Evolutionary conservation across 371 early-diverging fungal genomes (phyloP), one percentile per base, ranked within the genome.

Genomic region (Circinella minor): DNA sequence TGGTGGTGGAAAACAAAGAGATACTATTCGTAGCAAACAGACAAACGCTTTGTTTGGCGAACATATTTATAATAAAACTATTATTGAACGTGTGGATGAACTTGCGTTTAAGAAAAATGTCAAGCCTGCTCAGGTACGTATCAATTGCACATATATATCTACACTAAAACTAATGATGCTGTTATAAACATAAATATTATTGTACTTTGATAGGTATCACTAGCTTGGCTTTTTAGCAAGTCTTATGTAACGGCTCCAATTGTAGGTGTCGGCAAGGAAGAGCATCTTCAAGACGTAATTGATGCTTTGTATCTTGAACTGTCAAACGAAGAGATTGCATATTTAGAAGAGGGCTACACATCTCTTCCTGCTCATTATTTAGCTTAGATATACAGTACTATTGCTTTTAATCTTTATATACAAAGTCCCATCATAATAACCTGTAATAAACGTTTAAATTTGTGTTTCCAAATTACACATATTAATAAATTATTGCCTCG

Each of bases 141-240:
- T 15, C 8, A 10, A n/a, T 15, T 47, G 15, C 15, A 47, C 47
- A 47, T 47, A 1, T 11, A 11, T 47, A 47, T 47, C 15, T 47
- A 47, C 15, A 9, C 3, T 47, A 3, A 27, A 27, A 27, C 27
- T 47, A 11, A 15, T 3, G 47, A 47, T 47, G 15, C 47, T 11
- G 15, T 47, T 11, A 15, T 15, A 15, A 47, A 47, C 47, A 47
- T 47, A 1, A 27, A 38, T 27, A 39, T n/a, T 4, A 0, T 61
- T 61, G 10, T 36, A 17, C 10, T 27, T 65, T 38, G 13, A 43
- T 74, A 81, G 68, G 69, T 85, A 51, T 80, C 86, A 20, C 70
- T 86, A 6, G 85, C 82, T n/a, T 85, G 85, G 84, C 27, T 83
- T 8, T 68, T 75, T 39, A 59, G 71, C 10, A 81, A 81, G 57